Evolutionary conservation across 2,329 filamentous ascomycete genomes (phyloP).

Genomic region (Talaromyces funiculosus): DNA sequence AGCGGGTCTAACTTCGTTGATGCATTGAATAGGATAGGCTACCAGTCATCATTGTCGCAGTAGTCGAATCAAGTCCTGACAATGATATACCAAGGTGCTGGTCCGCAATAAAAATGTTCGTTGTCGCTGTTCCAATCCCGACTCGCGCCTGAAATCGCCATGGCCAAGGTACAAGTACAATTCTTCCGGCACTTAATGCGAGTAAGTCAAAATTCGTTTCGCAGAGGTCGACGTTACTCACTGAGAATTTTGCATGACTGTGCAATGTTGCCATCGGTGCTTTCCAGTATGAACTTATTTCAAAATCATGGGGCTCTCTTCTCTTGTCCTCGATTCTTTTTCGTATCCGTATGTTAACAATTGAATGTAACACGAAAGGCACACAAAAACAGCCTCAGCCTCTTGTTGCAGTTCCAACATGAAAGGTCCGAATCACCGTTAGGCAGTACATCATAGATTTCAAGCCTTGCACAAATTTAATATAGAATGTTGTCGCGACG

Average conservation of each 20-base stretch:
- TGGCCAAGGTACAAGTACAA: background rate
- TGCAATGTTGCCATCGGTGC: background rate
- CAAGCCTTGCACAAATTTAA: background rate
- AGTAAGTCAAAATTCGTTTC: background rate
- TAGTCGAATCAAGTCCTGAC: background rate
- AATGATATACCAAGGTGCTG: background rate
- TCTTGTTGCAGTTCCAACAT: background rate
- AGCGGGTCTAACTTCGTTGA: constrained; percentile 9
- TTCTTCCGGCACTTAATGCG: background rate
- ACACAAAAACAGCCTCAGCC: background rate
- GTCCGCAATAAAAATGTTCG: background rate
- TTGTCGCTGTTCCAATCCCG: background rate
- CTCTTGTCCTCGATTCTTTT: background rate
- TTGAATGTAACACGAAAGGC: background rate
- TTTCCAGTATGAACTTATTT: background rate
- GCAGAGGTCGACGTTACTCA: background rate
- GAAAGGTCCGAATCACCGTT: background rate
- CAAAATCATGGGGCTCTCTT: background rate
- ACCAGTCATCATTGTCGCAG: background rate
- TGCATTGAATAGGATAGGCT: background rate
- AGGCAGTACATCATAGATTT: constrained; percentile 5
- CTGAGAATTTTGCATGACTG: background rate
- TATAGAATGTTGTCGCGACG: background rate
- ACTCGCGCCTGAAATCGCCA: background rate
- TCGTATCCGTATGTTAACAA: background rate